Conservation (phyloP, 768 basidiomycete genomes). For the Asterophora lycoperdoides region DNA sequence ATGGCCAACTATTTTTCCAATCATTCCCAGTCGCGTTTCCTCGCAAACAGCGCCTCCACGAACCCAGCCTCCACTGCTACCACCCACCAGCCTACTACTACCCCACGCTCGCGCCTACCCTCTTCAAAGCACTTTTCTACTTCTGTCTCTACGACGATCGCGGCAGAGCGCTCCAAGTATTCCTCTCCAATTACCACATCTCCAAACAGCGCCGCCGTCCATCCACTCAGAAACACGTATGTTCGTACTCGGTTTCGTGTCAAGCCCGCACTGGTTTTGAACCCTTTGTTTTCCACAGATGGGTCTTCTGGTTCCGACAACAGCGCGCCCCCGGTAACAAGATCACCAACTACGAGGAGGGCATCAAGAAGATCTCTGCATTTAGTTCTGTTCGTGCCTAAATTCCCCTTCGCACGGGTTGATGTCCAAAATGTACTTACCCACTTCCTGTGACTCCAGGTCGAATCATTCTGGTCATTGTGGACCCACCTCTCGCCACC, state of each 20-base stretch:
- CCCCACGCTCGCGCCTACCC: constrained; percentile 44
- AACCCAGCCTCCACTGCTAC: constrained; percentile 19
- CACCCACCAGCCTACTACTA: constrained; percentile 19
- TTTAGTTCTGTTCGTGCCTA: constrained; percentile 70
- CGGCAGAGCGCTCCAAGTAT: constrained; percentile 46
- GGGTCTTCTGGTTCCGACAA: constrained; percentile 91
- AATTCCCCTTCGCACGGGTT: not conserved
- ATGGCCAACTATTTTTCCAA: constrained; percentile 83
- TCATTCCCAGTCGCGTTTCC: constrained; percentile 71
- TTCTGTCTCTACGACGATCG: constrained; percentile 40
- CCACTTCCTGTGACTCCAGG: constrained; percentile 36
- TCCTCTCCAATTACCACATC: constrained; percentile 29
- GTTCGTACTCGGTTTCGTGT: constrained; percentile 49
- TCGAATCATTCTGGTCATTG: constrained; percentile 94
- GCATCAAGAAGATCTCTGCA: constrained; percentile 87
- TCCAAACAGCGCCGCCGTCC: constrained; percentile 43
- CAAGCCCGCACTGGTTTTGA: constrained; percentile 15
- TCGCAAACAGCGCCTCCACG: constrained; percentile 42
- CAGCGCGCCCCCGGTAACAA: constrained; percentile 89
- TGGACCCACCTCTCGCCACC: constrained; percentile 90
- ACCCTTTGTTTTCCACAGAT: constrained; percentile 40
- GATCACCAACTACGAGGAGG: constrained; percentile 88
- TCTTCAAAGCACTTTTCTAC: constrained; percentile 72
- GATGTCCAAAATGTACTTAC: constrained; percentile 12
- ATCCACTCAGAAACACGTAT: constrained; percentile 86